These are phyloP conservation scores for Hawksworthiomyces lignivorus DNA, from an alignment of 2,329 filamentous ascomycete genomes.

Conservation along the genomic window DNA sequence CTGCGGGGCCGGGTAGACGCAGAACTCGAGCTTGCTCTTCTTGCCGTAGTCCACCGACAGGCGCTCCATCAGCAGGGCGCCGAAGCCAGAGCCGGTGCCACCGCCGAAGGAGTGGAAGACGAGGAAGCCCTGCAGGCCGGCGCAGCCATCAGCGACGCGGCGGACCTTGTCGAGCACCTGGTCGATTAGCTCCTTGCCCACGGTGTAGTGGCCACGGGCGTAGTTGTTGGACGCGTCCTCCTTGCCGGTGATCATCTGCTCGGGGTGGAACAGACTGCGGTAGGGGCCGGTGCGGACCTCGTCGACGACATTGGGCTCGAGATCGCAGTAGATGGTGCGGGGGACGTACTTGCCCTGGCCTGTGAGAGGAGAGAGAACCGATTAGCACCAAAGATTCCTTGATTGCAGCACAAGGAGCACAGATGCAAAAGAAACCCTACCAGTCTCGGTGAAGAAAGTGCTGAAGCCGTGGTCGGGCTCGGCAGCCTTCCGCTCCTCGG, in stretches of 20 bases:
- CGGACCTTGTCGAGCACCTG: conserved; percentile 96
- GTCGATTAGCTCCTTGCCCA: conserved; percentile 99
- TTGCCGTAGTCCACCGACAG: conserved; percentile 99
- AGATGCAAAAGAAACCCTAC: conserved; percentile 43
- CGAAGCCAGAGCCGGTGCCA: conserved; percentile 97
- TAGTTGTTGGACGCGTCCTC: conserved; percentile 99
- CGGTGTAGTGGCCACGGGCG: conserved; percentile 98
- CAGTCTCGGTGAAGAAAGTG: conserved; percentile 99
- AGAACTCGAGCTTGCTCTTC: conserved; percentile 99
- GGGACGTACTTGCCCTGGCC: conserved; percentile 98
- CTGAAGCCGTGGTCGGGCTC: conserved; percentile 97
- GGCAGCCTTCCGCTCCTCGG: conserved; percentile 90
- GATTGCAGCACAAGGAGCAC: no score
- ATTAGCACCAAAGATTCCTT: no score
- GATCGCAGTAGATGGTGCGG: conserved; percentile 98
- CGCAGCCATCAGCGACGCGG: conserved; percentile 95
- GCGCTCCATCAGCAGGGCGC: conserved; percentile 97
- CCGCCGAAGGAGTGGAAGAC: conserved; percentile 99
- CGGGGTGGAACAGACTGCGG: conserved; percentile 94
- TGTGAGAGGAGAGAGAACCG: conserved; percentile 30
- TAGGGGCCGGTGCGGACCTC: conserved; percentile 97
- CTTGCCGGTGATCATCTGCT: conserved; percentile 99
- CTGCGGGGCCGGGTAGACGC: conserved; percentile 95
- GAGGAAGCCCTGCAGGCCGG: conserved; percentile 96
- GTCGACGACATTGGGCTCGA: conserved; percentile 98